Percentiles rank a stretch among this genome's conserved stretches.
Conservation (phyloP, 2,329 filamentous ascomycete species). For the Aureobasidium pullulans region DNA sequence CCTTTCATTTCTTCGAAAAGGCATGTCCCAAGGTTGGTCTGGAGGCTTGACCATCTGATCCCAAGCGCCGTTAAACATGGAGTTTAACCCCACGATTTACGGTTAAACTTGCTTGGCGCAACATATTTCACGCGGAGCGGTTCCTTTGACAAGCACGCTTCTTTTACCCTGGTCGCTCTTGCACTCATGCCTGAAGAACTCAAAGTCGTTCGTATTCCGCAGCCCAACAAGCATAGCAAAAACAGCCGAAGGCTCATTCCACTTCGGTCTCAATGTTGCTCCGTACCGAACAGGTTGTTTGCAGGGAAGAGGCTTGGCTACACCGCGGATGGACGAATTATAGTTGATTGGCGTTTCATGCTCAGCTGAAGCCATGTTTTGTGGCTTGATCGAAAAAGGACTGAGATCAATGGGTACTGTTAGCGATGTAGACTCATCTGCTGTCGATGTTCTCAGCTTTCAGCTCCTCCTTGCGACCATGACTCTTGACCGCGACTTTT, state of each 20-base stretch:
- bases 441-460: not conserved
- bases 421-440: not conserved
- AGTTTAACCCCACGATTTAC: too few relatives aligned
- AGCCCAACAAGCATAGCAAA: not conserved
- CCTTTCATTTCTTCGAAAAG: not conserved
- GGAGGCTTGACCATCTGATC: too few relatives aligned
- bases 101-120: too few relatives aligned
- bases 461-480: not conserved
- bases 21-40: not conserved
- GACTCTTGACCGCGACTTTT: not conserved
- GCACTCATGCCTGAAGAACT: too few relatives aligned
- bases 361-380: slow-evolving; percentile 10
- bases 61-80: too few relatives aligned
- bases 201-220: too few relatives aligned
- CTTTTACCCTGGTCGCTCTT: too few relatives aligned
- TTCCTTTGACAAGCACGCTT: too few relatives aligned
- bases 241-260: not conserved
- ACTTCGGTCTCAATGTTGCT: not conserved
- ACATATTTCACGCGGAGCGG: too few relatives aligned
- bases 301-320: not conserved
- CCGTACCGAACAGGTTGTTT: not conserved
- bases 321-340: not conserved
- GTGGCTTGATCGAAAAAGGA: not conserved
- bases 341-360: not conserved
- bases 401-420: not conserved